Percentiles rank a stretch among this genome's conserved stretches.
These are phyloP conservation scores for Dichotomocladium elegans DNA, from an alignment of 371 early-diverging fungal species.

Conservation along the genomic window DNA sequence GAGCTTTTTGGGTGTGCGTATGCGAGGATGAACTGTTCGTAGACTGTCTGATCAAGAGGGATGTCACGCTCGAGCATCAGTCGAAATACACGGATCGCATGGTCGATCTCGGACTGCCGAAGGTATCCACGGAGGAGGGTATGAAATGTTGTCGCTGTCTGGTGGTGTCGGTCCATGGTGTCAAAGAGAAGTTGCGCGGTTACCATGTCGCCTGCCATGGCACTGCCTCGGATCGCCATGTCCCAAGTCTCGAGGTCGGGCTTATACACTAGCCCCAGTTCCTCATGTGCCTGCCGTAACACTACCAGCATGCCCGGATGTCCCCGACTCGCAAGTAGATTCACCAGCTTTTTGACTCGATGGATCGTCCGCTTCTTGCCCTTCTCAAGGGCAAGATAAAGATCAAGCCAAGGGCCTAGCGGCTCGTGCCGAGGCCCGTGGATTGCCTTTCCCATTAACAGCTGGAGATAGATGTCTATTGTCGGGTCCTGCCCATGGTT, in stretches of 20 bases:
- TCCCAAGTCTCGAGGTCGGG: constrained; percentile 12
- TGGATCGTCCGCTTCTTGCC: neutral
- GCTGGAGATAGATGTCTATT: constrained; percentile 6
- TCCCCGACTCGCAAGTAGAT: constrained; percentile 5
- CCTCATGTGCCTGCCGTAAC: neutral
- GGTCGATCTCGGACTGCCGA: constrained; percentile 1
- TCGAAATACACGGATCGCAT: constrained; percentile 15
- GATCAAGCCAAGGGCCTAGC: neutral
- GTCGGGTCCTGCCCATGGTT: constrained; percentile 5
- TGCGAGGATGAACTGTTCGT: constrained; percentile 6
- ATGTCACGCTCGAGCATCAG: constrained; percentile 12
- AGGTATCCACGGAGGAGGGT: constrained; percentile 9
- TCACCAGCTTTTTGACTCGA: constrained; percentile 5
- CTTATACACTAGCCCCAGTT: too few relatives aligned
- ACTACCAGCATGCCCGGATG: constrained; percentile 5
- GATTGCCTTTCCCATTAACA: constrained; percentile 7
- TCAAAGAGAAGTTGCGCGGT: constrained; percentile 8
- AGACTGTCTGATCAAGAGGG: neutral
- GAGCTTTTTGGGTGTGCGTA: too few relatives aligned
- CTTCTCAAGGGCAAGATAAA: neutral
- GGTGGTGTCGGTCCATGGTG: neutral
- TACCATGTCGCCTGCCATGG: constrained; percentile 4
- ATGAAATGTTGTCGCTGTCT: constrained; percentile 2
- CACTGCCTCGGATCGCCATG: constrained; percentile 1
- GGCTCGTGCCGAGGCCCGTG: constrained; percentile 1